Percentiles rank a stretch among this genome's conserved stretches.
Evolutionary conservation across 2,329 filamentous ascomycete species (phyloP).

Genomic region (Alternaria solani): DNA sequence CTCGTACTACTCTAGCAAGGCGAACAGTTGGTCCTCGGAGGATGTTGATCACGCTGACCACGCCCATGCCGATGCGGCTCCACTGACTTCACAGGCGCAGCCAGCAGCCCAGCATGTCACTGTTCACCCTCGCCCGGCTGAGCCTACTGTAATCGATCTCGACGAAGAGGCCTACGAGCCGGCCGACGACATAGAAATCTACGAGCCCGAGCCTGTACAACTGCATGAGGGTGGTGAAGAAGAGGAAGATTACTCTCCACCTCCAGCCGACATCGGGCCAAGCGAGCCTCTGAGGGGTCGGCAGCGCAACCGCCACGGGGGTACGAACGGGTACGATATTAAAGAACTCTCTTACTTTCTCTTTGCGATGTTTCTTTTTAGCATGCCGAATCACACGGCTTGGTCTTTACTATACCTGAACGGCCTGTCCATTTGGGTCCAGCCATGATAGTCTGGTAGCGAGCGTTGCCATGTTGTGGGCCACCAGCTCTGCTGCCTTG

Average conservation of each 20-base stretch:
- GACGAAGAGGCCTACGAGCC: slow-evolving; percentile 51
- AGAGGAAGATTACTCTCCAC: slow-evolving; percentile 56
- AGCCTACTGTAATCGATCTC: slow-evolving; percentile 45
- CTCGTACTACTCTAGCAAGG: slow-evolving; percentile 93
- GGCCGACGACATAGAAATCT: slow-evolving; percentile 51
- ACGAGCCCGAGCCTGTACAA: slow-evolving; percentile 44
- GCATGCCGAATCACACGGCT: background rate
- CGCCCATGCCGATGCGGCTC: slow-evolving; percentile 41
- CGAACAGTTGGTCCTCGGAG: slow-evolving; percentile 75
- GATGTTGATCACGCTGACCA: slow-evolving; percentile 45
- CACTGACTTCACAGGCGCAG: slow-evolving; percentile 40
- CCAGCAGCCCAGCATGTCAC: slow-evolving; percentile 29
- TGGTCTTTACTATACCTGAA: background rate
- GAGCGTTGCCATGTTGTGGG: background rate
- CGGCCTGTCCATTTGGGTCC: background rate
- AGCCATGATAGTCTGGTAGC: background rate
- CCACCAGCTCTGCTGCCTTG: background rate
- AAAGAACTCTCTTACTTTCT: slow-evolving; percentile 16
- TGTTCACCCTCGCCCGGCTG: slow-evolving; percentile 22
- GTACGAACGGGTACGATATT: slow-evolving; percentile 44
- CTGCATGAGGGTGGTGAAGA: slow-evolving; percentile 44
- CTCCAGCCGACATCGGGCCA: slow-evolving; percentile 52
- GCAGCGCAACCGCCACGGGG: slow-evolving; percentile 34
- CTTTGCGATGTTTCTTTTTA: slow-evolving; percentile 32
- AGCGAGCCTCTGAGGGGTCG: slow-evolving; percentile 38